Conservation (phyloP, 208 protist species). For the Phytomonas francai region DNA sequence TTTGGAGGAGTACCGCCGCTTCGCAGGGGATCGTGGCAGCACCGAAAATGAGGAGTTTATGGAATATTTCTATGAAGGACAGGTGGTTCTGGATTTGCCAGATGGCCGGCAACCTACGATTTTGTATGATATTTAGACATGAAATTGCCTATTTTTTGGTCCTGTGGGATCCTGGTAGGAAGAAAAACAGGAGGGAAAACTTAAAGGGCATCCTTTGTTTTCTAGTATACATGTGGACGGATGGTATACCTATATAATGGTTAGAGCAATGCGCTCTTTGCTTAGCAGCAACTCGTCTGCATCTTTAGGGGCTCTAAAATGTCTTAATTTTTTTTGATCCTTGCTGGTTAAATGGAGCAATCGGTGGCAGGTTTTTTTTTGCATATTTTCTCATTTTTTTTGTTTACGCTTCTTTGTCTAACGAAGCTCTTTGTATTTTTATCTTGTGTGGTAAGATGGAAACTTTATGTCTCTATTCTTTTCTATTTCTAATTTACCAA, state of each 20-base stretch:
- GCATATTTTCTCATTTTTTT: constrained; percentile 14
- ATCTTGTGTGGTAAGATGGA: no score
- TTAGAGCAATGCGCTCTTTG: no score
- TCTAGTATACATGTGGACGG: background rate
- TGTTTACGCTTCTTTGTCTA: background rate
- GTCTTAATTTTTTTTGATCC: no score
- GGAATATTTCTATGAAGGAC: constrained; percentile 98
- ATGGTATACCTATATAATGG: background rate
- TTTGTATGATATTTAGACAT: constrained; percentile 31
- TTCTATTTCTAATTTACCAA: no score
- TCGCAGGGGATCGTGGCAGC: constrained; percentile 89
- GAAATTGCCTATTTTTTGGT: background rate
- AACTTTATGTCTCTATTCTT: no score
- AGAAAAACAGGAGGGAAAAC: background rate
- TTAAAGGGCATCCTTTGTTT: no score
- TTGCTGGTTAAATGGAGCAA: background rate
- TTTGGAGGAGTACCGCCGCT: constrained; percentile 96
- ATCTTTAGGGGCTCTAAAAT: no score
- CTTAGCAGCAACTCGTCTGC: no score
- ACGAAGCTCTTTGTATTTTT: background rate
- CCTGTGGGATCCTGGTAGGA: background rate
- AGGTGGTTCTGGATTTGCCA: constrained; percentile 82
- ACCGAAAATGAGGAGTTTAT: constrained; percentile 99
- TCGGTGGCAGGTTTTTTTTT: background rate
- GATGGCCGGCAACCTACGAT: constrained; percentile 58